Base-by-base conservation (phyloP, 1,139 yeast species). In the Suhomyces maxii region DNA sequence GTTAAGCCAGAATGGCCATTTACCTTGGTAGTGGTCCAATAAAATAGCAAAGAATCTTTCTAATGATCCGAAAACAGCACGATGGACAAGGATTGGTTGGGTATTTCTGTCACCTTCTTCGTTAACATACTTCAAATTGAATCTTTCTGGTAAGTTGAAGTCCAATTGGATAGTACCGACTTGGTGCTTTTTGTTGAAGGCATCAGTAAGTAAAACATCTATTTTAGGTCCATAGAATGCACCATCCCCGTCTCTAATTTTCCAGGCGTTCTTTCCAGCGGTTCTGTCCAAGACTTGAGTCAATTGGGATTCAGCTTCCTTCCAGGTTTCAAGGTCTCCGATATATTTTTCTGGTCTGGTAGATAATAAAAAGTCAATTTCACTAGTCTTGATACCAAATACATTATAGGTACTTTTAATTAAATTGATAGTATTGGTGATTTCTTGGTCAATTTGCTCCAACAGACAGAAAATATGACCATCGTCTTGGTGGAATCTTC, bases 211-310 rank as follows among this genome's bases (percentile, higher is more conserved):
- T 60, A 89, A 76, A 40, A 93, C 82, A 64, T 93, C 99, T 54
- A 93, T 89, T 67, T 86, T 86, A 26, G 99, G 99, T 1, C 99
- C 99, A 64, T 93, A 93, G 68, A 93, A 93, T 0, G 99, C 99
- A 47, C 99, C 99, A 66, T 93, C 99, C 13, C 96, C 97, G 48
- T 83, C 87, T 53, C 90, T 86, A 10, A 89, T 58, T 42, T 78
- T 73, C 96, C 97, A 91, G 26, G 72, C 64, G 36, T 78, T 77
- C 26, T 53, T 50, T 7, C 84, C 86, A 23, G 83, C 78, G 48
- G 77, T 69, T 23, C 69, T 63, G 47, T 86, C 73, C 53, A 93
- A 71, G 1, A 93, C 95, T 8, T 68, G 65, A 50, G 79, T 82
- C 51, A 93, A 73, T 55, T 84, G 84, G 13, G 68, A 60, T 67